Percentiles rank a stretch among this genome's conserved stretches.
Conservation (phyloP, 306 rosid species). For the Clitoria ternatea region DNA sequence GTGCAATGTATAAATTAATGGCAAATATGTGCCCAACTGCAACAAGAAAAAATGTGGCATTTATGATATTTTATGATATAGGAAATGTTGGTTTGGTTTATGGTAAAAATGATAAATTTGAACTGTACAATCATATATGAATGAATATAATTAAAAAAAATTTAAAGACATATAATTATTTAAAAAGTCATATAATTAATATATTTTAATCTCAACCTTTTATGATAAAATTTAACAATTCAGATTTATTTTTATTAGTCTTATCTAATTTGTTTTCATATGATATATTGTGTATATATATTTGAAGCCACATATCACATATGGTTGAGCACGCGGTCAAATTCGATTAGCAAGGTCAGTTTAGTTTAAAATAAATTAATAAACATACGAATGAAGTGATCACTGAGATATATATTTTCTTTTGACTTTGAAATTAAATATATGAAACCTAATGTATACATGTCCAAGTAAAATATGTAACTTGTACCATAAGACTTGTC, state of each 20-base stretch:
- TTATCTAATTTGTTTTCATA: no score
- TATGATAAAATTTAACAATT: no score
- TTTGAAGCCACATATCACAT: background rate
- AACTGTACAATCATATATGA: no score
- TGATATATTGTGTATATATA: no score
- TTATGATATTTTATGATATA: no score
- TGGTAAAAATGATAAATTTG: no score
- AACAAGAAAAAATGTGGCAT: background rate
- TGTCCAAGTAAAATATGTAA: slow-evolving; percentile 1
- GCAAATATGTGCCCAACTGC: background rate
- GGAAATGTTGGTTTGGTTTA: no score
- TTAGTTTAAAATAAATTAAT: background rate
- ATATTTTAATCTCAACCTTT: no score
- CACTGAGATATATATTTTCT: background rate
- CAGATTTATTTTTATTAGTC: no score
- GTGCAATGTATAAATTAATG: background rate
- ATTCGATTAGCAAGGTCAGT: background rate
- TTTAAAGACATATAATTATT: no score
- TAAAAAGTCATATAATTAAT: no score
- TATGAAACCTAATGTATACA: background rate
- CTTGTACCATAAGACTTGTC: slow-evolving; percentile 24
- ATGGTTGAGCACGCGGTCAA: background rate
- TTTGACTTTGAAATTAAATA: slow-evolving; percentile 19
- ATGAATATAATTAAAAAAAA: no score
- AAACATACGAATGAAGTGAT: background rate